Evolutionary conservation across 176 grass and related monocot species (phyloP).

Genomic region (Phragmites australis): DNA sequence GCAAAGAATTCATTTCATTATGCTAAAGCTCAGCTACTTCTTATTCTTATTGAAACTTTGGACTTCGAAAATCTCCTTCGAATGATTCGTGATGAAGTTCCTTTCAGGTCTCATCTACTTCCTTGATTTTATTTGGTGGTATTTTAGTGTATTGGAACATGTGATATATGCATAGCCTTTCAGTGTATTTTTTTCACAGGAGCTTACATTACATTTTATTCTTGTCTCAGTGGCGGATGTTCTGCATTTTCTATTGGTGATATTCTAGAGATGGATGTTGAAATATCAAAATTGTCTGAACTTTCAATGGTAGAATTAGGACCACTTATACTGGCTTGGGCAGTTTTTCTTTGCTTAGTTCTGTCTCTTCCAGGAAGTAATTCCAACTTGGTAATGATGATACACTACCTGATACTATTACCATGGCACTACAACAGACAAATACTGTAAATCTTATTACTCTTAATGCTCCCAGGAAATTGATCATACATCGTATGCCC

Average conservation of each 20-base stretch:
- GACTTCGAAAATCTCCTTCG: slow-evolving; percentile 83
- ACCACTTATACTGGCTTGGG: slow-evolving; percentile 87
- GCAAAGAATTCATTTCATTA: slow-evolving; percentile 73
- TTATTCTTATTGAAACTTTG: slow-evolving; percentile 89
- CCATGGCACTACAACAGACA: not conserved
- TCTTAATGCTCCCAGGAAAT: slow-evolving; percentile 61
- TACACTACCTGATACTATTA: slow-evolving; percentile 19
- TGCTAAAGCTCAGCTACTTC: slow-evolving; percentile 78
- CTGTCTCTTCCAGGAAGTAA: slow-evolving; percentile 72
- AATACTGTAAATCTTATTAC: slow-evolving; percentile 28
- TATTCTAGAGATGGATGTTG: slow-evolving; percentile 86
- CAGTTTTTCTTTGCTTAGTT: slow-evolving; percentile 72
- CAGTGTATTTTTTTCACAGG: not conserved
- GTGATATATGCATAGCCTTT: not conserved
- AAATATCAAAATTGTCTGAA: slow-evolving; percentile 77
- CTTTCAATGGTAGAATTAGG: slow-evolving; percentile 63
- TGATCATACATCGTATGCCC: slow-evolving; percentile 81
- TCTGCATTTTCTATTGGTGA: slow-evolving; percentile 77
- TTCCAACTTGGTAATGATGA: slow-evolving; percentile 49
- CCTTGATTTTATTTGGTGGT: slow-evolving; percentile 12
- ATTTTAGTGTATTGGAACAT: not conserved
- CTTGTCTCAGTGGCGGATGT: slow-evolving; percentile 58
- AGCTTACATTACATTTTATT: slow-evolving; percentile 41
- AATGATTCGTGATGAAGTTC: slow-evolving; percentile 73
- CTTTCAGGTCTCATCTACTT: slow-evolving; percentile 67